Conservation (phyloP, 352 stramenopile genomes). For the Elongisporangium undulatum region DNA sequence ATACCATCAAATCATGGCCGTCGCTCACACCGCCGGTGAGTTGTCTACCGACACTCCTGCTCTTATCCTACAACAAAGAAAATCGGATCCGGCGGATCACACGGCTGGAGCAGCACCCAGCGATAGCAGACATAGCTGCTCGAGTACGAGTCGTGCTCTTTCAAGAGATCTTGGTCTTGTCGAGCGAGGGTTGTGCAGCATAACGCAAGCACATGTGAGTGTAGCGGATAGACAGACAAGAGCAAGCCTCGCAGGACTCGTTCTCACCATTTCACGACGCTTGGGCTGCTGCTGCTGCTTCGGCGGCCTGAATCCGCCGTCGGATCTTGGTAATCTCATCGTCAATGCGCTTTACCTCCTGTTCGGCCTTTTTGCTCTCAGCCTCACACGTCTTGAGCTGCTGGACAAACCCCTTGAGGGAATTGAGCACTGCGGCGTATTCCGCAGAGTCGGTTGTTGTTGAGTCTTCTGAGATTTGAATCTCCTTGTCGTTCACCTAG, state of each 20-base stretch:
- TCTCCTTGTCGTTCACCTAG: background rate
- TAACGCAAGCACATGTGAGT: background rate
- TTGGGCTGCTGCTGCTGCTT: background rate
- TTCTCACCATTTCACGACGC: background rate
- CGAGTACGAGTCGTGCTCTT: background rate
- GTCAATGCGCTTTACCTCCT: background rate
- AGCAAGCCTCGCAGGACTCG: background rate
- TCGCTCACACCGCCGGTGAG: too few species aligned
- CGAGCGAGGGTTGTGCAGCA: background rate
- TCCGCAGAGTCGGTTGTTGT: background rate
- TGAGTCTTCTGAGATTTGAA: background rate
- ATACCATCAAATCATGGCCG: too few species aligned
- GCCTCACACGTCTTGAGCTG: background rate
- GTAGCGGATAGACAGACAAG: background rate
- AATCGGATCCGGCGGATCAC: background rate
- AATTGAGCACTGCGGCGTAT: background rate
- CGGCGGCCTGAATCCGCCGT: background rate
- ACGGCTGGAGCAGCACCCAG: background rate
- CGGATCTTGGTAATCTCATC: background rate
- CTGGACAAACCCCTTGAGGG: background rate
- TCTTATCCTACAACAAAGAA: background rate
- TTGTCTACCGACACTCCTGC: background rate
- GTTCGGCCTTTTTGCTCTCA: background rate
- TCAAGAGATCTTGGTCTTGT: too few species aligned
- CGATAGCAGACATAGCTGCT: background rate